Evolutionary conservation across 2,329 filamentous ascomycete species (phyloP), one percentile per base, ranked within the genome.

Genomic region (Alternaria viburni): DNA sequence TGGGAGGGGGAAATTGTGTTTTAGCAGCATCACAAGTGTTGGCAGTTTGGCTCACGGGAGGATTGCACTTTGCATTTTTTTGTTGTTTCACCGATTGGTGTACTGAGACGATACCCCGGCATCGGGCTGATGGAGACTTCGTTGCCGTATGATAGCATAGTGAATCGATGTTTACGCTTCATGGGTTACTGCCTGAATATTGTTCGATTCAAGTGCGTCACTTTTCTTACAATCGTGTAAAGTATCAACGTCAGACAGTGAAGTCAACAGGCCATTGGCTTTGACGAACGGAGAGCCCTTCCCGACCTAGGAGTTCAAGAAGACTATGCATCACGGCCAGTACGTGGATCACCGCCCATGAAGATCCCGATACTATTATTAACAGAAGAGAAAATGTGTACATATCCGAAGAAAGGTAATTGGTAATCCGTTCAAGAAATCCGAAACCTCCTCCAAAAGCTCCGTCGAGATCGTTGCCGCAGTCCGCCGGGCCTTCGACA

Each of bases 391-490:
- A 67, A 59, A 23, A 59, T 60, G 69, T 67, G 57, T 67, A 71
- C 67, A 70, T 45, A 47, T 26, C 23, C 59, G 57, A 49, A 57
- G 47, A 43, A 49, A 51, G 21, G 17, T 50, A 36, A n/a, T 50
- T 50, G 12, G 9, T 61, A 51, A 28, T 57, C 28, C 11, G 15
- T 25, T 41, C 57, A 59, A 46, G 32, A 57, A 52, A 69, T 66
- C 57, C 64, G 67, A 71, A 70, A 64, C 55, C 51, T 61, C 61
- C 65, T 66, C 65, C 69, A 72, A 69, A 68, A 70, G 43, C 55
- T 64, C 64, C 30, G 58, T 52, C 62, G 63, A 75, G 65, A 75
- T 75, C 19, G n/a, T 15, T 36, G 15, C 43, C 25, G 52, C 49
- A 59, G 47, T 54, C 28, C 49, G 15, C 36, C 17, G 32, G 51